A percentile compares a stretch with the other conserved stretches of the same genome.
Evolutionary conservation across 1,284 basidiomycete species (phyloP).

Genomic region (Agaricales sp.): DNA sequence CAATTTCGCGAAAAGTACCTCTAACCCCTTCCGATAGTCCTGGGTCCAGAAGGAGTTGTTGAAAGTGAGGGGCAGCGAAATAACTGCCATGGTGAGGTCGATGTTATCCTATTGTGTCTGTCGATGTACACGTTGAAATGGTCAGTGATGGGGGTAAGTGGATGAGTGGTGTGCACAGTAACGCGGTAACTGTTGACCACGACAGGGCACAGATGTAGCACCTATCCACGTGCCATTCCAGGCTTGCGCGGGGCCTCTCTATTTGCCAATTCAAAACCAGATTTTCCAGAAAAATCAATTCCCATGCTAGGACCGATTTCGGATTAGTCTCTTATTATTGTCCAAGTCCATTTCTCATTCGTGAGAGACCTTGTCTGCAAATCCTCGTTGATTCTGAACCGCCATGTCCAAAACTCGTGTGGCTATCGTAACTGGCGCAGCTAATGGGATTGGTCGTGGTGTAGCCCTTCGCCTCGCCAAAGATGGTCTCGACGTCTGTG

Average conservation of each 20-base stretch:
- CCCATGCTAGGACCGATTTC: too few species aligned
- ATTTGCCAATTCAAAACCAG: too few species aligned
- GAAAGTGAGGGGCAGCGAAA: constrained; percentile 78
- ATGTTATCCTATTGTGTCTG: not conserved
- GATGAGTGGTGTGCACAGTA: not conserved
- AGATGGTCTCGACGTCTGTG: constrained; percentile 11
- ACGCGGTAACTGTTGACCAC: not conserved
- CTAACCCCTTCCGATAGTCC: constrained; percentile 75
- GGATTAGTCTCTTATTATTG: too few species aligned
- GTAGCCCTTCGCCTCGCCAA: constrained; percentile 14
- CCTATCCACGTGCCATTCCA: not conserved
- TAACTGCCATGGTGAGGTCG: constrained; percentile 55
- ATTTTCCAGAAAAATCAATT: too few species aligned
- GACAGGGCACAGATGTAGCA: not conserved
- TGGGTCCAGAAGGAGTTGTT: constrained; percentile 89
- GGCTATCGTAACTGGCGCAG: constrained; percentile 11
- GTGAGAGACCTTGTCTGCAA: too few species aligned
- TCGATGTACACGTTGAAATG: not conserved
- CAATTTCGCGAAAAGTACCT: constrained; percentile 67
- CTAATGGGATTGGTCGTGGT: constrained; percentile 12
- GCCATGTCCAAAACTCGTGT: not conserved
- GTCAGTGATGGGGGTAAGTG: not conserved
- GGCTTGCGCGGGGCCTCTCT: too few species aligned
- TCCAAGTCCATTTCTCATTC: too few species aligned
- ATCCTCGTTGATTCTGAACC: too few species aligned